These are phyloP conservation scores for Acer saccharum DNA, from an alignment of 345 rosid genomes.

Conservation along the genomic window DNA sequence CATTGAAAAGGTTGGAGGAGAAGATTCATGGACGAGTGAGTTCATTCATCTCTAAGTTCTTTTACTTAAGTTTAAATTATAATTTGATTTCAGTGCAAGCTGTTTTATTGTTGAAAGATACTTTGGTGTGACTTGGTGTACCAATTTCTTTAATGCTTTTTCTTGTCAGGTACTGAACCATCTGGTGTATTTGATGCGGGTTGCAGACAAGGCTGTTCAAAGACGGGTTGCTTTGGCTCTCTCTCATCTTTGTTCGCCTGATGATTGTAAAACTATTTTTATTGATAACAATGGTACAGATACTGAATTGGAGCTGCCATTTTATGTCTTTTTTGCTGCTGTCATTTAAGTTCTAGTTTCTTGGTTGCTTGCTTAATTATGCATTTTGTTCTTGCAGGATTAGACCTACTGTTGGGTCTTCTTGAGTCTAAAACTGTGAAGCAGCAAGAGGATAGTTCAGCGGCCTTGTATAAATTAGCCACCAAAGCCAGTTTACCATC, in stretches of 20 bases:
- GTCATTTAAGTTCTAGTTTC: background rate
- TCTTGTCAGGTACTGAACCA: constrained; percentile 52
- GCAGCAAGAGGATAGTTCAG: constrained; percentile 55
- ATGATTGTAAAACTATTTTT: constrained; percentile 55
- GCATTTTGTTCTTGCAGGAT: constrained; percentile 36
- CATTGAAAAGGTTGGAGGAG: constrained; percentile 68
- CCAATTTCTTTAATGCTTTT: constrained; percentile 15
- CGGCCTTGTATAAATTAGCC: constrained; percentile 62
- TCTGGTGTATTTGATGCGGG: constrained; percentile 58
- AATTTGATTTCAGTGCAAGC: background rate
- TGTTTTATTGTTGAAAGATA: background rate
- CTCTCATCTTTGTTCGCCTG: constrained; percentile 70
- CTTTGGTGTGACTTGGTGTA: background rate
- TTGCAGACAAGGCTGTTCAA: constrained; percentile 47
- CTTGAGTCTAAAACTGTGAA: constrained; percentile 52
- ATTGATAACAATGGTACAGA: constrained; percentile 60
- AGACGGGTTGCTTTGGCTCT: constrained; percentile 65
- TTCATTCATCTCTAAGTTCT: constrained; percentile 13
- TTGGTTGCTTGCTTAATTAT: constrained; percentile 9
- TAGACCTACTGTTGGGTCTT: constrained; percentile 57
- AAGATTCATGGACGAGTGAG: constrained; percentile 67
- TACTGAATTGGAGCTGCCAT: background rate
- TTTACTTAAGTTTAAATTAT: background rate
- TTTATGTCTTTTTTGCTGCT: constrained; percentile 11
- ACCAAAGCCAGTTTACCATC: constrained; percentile 48